Evolutionary conservation across 495 filamentous ascomycete genomes (phyloP).

Genomic region (Trichoderma reesei): DNA sequence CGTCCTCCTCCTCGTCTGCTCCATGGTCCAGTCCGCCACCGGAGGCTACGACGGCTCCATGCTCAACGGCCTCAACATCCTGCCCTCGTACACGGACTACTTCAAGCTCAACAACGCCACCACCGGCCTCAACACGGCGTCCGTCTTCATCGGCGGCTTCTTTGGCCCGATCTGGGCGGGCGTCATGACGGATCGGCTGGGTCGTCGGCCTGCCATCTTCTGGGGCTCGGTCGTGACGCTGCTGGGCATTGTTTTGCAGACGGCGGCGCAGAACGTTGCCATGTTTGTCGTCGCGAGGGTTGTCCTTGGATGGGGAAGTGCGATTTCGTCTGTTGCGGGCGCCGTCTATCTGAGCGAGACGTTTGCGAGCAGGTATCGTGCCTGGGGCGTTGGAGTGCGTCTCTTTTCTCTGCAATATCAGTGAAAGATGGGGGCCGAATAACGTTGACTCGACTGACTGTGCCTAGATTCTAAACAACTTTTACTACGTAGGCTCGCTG

Average conservation of each 20-base stretch:
- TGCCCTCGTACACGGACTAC: conserved; percentile 39
- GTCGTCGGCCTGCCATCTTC: conserved; percentile 51
- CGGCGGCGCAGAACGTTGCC: conserved; percentile 37
- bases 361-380: conserved; percentile 20
- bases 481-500: conserved; percentile 40
- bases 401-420: no score
- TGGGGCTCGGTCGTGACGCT: conserved; percentile 57
- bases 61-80: conserved; percentile 43
- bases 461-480: conserved; percentile 35
- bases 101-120: conserved; percentile 37
- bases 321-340: conserved; percentile 23
- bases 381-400: conserved; percentile 29
- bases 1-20: conserved; percentile 34
- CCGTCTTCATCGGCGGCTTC: conserved; percentile 35
- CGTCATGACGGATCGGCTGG: conserved; percentile 49
- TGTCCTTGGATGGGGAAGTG: conserved; percentile 25
- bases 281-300: conserved; percentile 29
- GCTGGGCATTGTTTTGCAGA: conserved; percentile 48
- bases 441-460: not conserved
- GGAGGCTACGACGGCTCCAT: conserved; percentile 43
- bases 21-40: conserved; percentile 37
- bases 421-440: not conserved
- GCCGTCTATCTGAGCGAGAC: not conserved
- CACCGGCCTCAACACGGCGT: conserved; percentile 37
- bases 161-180: conserved; percentile 21